phyloP scores from a whole-genome alignment of 2,329 filamentous ascomycete species.

The Nigrospora oryzae region DNA sequence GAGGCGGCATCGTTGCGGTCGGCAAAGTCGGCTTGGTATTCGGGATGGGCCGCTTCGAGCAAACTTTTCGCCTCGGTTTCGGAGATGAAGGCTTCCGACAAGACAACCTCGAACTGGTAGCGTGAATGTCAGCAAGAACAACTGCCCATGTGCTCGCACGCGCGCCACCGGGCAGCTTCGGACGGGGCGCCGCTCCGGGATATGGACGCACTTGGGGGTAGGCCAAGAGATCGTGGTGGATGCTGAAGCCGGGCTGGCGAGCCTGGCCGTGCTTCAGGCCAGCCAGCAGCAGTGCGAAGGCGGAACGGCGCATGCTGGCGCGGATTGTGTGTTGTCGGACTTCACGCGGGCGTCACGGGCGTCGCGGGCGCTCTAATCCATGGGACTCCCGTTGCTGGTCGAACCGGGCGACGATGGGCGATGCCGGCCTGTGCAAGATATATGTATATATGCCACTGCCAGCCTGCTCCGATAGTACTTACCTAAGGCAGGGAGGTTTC shows the following conservation, averaged over 20 bases:
- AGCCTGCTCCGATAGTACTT: too few species aligned
- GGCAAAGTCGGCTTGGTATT: constrained; percentile 21
- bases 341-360: too few species aligned
- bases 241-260: constrained; percentile 60
- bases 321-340: constrained; percentile 9
- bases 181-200: background rate
- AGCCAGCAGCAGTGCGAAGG: constrained; percentile 33
- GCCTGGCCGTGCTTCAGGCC: constrained; percentile 35
- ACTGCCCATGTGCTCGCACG: background rate
- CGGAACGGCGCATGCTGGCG: constrained; percentile 41
- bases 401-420: too few species aligned
- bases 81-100: constrained; percentile 63
- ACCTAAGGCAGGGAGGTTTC: too few species aligned
- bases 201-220: constrained; percentile 66
- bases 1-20: constrained; percentile 18
- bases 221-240: constrained; percentile 80
- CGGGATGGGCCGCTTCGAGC: constrained; percentile 38
- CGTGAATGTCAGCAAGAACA: background rate
- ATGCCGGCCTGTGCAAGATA: too few species aligned
- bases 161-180: background rate
- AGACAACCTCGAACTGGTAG: constrained; percentile 68
- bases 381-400: too few species aligned
- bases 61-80: constrained; percentile 60
- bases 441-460: too few species aligned
- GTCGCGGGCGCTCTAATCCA: too few species aligned